Percentiles rank a stretch among this genome's conserved stretches.
These are phyloP conservation scores for Pachysandra terminalis DNA, from an alignment of 164 flowering plant genomes.

Conservation along the genomic window DNA sequence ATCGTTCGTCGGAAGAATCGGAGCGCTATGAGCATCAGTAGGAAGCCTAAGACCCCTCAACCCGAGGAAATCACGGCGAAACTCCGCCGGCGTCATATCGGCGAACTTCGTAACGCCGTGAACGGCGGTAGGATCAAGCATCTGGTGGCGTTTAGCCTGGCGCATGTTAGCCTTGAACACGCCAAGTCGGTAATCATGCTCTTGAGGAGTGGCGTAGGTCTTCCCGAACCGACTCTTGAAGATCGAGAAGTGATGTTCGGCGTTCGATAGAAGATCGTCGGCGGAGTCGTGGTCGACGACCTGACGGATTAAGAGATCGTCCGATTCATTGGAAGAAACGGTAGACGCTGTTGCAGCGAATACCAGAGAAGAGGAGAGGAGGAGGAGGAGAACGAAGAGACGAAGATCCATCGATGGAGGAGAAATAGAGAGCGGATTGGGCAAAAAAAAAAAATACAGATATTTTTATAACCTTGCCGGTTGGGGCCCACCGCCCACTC, in stretches of 20 bases:
- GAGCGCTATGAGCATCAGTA: constrained; percentile 63
- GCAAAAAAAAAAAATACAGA: too few species aligned
- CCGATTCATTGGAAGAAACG: constrained; percentile 1
- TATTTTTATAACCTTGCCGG: not conserved
- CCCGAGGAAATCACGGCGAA: constrained; percentile 52
- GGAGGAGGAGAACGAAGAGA: constrained; percentile 5
- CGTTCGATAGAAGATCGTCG: constrained; percentile 41
- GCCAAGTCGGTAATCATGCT: constrained; percentile 69
- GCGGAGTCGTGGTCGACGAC: constrained; percentile 23
- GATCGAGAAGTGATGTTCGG: constrained; percentile 61
- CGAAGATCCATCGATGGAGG: constrained; percentile 1
- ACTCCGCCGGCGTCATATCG: constrained; percentile 81
- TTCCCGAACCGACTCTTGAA: constrained; percentile 63
- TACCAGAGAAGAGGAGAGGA: not conserved
- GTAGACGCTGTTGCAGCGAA: not conserved
- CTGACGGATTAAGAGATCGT: constrained; percentile 30
- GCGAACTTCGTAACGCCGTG: constrained; percentile 93
- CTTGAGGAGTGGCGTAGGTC: constrained; percentile 56
- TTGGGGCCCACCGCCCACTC: too few species aligned
- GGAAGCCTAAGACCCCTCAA: constrained; percentile 44
- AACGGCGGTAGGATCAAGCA: constrained; percentile 76
- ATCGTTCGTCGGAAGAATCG: constrained; percentile 74
- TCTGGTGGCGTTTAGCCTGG: constrained; percentile 71
- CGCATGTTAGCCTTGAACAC: constrained; percentile 77
- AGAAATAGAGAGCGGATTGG: not conserved